Evolutionary conservation across 2,329 filamentous ascomycete genomes (phyloP).

Genomic region (Drechslera avenae): DNA sequence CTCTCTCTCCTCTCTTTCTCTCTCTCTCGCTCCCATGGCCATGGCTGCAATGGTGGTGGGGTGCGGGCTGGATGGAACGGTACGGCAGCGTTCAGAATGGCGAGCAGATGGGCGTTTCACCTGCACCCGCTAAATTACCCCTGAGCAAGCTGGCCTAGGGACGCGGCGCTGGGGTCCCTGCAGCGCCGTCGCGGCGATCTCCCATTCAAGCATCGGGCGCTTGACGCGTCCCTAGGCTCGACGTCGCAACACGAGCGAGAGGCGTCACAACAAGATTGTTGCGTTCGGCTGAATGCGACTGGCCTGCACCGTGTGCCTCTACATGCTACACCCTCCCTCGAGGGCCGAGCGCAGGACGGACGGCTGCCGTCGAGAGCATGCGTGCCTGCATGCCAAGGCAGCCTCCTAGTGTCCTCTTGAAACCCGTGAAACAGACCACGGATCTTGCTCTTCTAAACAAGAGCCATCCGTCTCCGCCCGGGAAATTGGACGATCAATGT

Average conservation of each 20-base stretch:
- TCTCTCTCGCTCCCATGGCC: conserved; percentile 26
- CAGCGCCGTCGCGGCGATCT: conserved; percentile 39
- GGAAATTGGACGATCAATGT: conserved; percentile 50
- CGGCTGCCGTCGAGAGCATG: conserved; percentile 32
- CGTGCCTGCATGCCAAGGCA: conserved; percentile 44
- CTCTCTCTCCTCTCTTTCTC: too few relatives aligned
- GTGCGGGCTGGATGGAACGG: conserved; percentile 12
- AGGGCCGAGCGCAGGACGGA: conserved; percentile 37
- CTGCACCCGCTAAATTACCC: conserved; percentile 24
- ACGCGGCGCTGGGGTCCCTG: conserved; percentile 27
- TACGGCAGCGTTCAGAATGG: conserved; percentile 11
- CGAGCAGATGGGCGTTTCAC: conserved; percentile 39
- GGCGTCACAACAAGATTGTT: background rate
- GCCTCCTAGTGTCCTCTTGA: conserved; percentile 32
- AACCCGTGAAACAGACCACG: conserved; percentile 27
- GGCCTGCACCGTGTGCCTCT: conserved; percentile 10
- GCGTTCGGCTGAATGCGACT: too few relatives aligned
- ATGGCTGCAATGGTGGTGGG: conserved; percentile 17
- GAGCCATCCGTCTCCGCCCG: conserved; percentile 45
- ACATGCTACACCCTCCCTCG: conserved; percentile 34
- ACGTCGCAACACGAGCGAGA: background rate
- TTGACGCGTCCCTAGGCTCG: conserved; percentile 6
- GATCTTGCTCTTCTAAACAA: conserved; percentile 42
- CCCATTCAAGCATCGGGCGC: conserved; percentile 26
- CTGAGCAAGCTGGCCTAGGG: conserved; percentile 21